Base-by-base conservation (phyloP, 768 basidiomycete genomes). In the Psilocybe cubensis region DNA sequence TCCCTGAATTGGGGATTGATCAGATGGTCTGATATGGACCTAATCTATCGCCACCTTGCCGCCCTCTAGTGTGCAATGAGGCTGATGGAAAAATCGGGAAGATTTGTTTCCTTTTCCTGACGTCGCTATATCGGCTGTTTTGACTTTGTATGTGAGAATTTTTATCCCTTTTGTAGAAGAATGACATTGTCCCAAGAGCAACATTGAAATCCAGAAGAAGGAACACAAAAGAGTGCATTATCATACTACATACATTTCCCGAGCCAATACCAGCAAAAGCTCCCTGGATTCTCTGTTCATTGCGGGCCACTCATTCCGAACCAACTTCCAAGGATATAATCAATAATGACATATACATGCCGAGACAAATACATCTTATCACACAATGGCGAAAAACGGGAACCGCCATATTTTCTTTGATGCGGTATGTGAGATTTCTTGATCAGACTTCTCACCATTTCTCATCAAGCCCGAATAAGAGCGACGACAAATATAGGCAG, bases 81-180 rank as follows among this genome's bases (percentile, higher is more conserved):
- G 61, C 59, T 57, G 58, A 66, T 60, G 64, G 55, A 64, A 65
- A 59, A 63, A 68, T 68, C 63, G 60, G 66, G 66, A 68, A 68
- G 64, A 68, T 66, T 64, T 64, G 24, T 68, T 68, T 63, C 66
- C 66, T 68, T 66, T 66, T 66, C 51, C 53, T 60, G 58, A 58
- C 56, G 41, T 33, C 31, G 21, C 48, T 17, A 53, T 53, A 52
- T 59, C 61, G 54, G 51, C 41, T 51, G 38, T 27, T 53, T 7
- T 61, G 42, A 12, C 43, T 44, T n/a, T 45, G 43, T 59, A 52
- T 54, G 50, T 56, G 57, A 54, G 61, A 59, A 51, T 43, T 43
- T 54, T 56, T 24, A 21, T n/a, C 31, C 35, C 51, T 46, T 58
- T 47, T 58, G 4, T 35, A 50, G 53, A 40, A 38, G 40, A 43